These are phyloP conservation scores for Carex myosuroides DNA, from an alignment of 176 grass and related monocot genomes.

Conservation along the genomic window DNA sequence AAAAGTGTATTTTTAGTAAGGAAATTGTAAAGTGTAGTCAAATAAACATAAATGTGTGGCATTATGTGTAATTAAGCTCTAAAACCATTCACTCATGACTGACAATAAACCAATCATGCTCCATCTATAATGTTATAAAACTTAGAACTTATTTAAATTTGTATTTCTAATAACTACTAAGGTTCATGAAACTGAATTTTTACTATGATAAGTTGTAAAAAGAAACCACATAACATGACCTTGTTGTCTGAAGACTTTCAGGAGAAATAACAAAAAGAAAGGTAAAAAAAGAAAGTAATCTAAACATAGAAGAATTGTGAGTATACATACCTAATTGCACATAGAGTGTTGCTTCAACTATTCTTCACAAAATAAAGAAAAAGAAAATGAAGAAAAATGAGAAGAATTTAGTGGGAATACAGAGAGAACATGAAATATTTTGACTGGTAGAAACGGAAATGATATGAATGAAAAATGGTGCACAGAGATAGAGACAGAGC, in stretches of 20 bases:
- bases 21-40: not conserved
- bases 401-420: no score
- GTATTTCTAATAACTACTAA: not conserved
- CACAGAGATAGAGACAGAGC: not conserved
- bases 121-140: not conserved
- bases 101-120: not conserved
- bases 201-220: not conserved
- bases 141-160: not conserved
- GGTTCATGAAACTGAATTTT: not conserved
- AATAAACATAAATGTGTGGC: not conserved
- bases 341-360: not conserved
- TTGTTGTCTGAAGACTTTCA: not conserved
- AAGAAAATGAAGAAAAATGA: not conserved
- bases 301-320: not conserved
- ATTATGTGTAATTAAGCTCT: not conserved
- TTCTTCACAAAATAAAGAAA: not conserved
- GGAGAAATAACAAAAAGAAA: not conserved
- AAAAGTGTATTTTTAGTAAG: not conserved
- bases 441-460: conserved; percentile 2
- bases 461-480: not conserved
- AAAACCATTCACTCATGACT: not conserved
- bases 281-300: not conserved
- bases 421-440: not conserved
- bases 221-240: not conserved
- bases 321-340: conserved; percentile 1